Percentiles rank a stretch among this genome's conserved stretches.
Conservation (phyloP, 495 filamentous ascomycete species). For the Xeromyces bisporus region DNA sequence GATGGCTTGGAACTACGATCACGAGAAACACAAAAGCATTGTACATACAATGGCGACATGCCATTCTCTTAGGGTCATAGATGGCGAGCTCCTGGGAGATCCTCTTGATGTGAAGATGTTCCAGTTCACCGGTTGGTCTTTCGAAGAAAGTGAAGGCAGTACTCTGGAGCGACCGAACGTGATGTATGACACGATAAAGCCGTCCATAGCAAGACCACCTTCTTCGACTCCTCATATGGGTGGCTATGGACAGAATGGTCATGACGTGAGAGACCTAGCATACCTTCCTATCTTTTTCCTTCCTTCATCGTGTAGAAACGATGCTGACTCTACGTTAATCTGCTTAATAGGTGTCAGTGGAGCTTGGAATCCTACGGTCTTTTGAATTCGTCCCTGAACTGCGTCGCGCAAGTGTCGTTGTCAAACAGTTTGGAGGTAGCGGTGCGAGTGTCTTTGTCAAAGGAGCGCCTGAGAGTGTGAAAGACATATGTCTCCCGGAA, state of each 20-base stretch:
- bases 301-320: background rate
- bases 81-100: slow-evolving; percentile 80
- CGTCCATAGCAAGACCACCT: slow-evolving; percentile 75
- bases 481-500: slow-evolving; percentile 69
- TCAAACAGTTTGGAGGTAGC: slow-evolving; percentile 63
- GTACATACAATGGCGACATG: slow-evolving; percentile 96
- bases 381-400: slow-evolving; percentile 98
- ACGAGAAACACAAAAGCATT: slow-evolving; percentile 48
- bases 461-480: slow-evolving; percentile 92
- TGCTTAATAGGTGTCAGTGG: slow-evolving; percentile 31
- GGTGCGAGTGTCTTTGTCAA: slow-evolving; percentile 84
- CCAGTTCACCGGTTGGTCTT: slow-evolving; percentile 87
- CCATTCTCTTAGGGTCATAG: slow-evolving; percentile 74
- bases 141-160: slow-evolving; percentile 55
- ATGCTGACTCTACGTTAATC: slow-evolving; percentile 1
- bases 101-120: slow-evolving; percentile 98
- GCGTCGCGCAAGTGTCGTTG: slow-evolving; percentile 81
- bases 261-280: slow-evolving; percentile 20
- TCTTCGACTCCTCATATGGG: background rate
- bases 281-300: too few species aligned
- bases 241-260: slow-evolving; percentile 6
- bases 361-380: slow-evolving; percentile 70
- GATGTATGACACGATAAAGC: slow-evolving; percentile 49
- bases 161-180: slow-evolving; percentile 34
- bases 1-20: slow-evolving; percentile 37